A percentile compares a stretch with the other conserved stretches of the same genome.
Conservation (phyloP, 768 basidiomycete genomes). For the Holtermannia corniformis region DNA sequence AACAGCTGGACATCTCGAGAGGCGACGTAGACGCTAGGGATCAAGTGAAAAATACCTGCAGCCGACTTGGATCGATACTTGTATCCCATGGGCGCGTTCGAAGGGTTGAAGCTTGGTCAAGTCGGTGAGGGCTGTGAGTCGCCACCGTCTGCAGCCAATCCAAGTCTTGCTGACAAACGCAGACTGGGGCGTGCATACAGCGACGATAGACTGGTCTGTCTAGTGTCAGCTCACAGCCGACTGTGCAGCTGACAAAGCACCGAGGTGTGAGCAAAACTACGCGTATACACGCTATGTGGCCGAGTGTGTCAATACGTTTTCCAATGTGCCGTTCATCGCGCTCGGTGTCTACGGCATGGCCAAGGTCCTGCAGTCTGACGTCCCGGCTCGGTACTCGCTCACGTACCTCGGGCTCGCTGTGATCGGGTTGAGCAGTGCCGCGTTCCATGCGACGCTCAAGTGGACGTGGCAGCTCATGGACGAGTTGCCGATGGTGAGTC, state of each 20-base stretch:
- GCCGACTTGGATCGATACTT: background rate
- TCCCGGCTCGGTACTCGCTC: slow-evolving; percentile 41
- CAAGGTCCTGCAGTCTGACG: slow-evolving; percentile 31
- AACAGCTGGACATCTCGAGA: background rate
- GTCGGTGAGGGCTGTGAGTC: slow-evolving; percentile 27
- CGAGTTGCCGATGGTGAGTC: slow-evolving; percentile 61
- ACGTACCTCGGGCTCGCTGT: slow-evolving; percentile 49
- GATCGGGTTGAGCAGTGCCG: slow-evolving; percentile 66
- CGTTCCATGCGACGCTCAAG: slow-evolving; percentile 66
- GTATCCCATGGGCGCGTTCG: slow-evolving; percentile 28
- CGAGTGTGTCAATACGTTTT: slow-evolving; percentile 65
- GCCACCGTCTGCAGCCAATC: background rate
- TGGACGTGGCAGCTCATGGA: slow-evolving; percentile 67
- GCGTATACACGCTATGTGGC: slow-evolving; percentile 68
- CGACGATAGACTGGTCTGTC: slow-evolving; percentile 33
- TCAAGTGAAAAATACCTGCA: background rate
- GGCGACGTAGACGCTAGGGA: background rate
- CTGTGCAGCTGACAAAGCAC: background rate
- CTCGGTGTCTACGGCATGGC: slow-evolving; percentile 50
- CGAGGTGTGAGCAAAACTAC: slow-evolving; percentile 56
- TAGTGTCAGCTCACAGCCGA: background rate
- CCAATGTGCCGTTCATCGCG: slow-evolving; percentile 56
- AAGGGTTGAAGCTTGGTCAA: slow-evolving; percentile 27
- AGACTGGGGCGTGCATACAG: slow-evolving; percentile 38
- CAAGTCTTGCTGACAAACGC: background rate